Base-by-base conservation (phyloP, 352 stramenopile genomes). In the Lagenidium giganteum region DNA sequence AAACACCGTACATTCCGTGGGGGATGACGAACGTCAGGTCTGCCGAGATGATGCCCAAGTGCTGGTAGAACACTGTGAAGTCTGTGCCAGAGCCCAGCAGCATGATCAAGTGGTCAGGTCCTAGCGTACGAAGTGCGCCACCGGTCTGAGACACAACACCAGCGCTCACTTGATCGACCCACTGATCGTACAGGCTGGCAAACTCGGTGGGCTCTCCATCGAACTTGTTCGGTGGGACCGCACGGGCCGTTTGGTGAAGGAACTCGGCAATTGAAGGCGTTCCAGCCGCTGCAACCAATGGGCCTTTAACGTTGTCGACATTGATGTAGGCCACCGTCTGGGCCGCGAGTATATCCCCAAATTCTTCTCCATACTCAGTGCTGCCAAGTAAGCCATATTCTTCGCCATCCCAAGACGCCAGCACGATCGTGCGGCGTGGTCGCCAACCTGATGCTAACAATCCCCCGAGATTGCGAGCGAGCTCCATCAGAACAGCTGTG, bases 381-480 rank as follows among this genome's bases (percentile, higher is more conserved):
- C 68, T 90, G 9, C 86, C 86, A 4, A 96, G 31, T 22, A 96
- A 50, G 5, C 72, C 78, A 49, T 87, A 82, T 56, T 95, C 83
- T 52, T 96, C 86, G 24, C 83, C 86, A 38, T 83, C 85, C 86
- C 86, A 96, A 11, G 71, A 91, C 8, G 64, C 67, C 2, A 96
- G 54, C 14, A 89, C 64, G 42, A 96, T 85, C 18, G 75, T 86
- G 3, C 83, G 77, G 1, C 64, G 61, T 8, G 84, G 84, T 13
- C 58, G 50, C 84, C 84, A 96, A 20, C 83, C 77, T 0, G 35
- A 18, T 36, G 74, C 56, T 1, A 93, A 25, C 27, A 96, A 48
- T 20, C 71, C 48, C 7, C 83, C 81, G 5, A 94, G 50, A 22
- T 64, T 61, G 12, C 69, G 77, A 16, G 84, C 88, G 17, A 96